A percentile compares a stretch with the other conserved stretches of the same genome.
Evolutionary conservation across 176 grass and related monocot genomes (phyloP).

Genomic region (Thalia dealbata): DNA sequence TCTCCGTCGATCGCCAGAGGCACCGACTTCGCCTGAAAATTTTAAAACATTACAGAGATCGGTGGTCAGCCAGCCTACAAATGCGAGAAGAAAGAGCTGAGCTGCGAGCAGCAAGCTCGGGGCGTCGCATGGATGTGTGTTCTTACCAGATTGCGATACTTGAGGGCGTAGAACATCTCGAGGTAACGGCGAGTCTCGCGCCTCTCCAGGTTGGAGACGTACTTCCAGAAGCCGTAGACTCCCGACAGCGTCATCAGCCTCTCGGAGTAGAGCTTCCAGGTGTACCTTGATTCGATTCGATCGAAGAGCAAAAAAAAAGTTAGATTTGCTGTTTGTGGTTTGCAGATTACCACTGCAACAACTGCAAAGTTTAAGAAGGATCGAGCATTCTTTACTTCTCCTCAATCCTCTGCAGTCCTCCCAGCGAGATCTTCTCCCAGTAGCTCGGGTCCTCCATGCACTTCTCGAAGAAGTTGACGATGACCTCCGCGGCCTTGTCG

Average conservation of each 20-base stretch:
- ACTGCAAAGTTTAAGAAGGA: too few species aligned
- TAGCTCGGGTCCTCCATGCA: constrained; percentile 43
- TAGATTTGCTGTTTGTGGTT: too few species aligned
- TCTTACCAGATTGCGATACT: constrained; percentile 78
- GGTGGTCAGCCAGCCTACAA: neutral
- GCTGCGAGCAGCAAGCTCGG: neutral
- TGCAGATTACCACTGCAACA: too few species aligned
- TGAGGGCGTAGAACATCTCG: constrained; percentile 99
- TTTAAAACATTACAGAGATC: neutral
- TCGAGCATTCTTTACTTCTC: constrained; percentile 96
- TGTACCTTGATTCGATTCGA: constrained; percentile 55
- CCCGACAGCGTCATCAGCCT: constrained; percentile 94
- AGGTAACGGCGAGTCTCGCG: constrained; percentile 93
- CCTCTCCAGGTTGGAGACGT: constrained; percentile 94
- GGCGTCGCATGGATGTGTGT: neutral
- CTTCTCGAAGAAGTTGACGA: constrained; percentile 92
- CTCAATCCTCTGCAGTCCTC: constrained; percentile 79
- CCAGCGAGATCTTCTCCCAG: constrained; percentile 76
- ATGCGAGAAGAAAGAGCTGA: too few species aligned
- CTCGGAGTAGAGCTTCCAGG: constrained; percentile 97
- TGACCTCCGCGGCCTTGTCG: constrained; percentile 68
- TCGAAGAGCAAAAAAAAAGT: too few species aligned
- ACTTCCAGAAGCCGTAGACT: constrained; percentile 99
- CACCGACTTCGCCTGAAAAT: constrained; percentile 59
- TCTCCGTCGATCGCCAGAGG: constrained; percentile 78